Evolutionary conservation across 2,329 filamentous ascomycete genomes (phyloP).

Genomic region (Trichoderma koningii): DNA sequence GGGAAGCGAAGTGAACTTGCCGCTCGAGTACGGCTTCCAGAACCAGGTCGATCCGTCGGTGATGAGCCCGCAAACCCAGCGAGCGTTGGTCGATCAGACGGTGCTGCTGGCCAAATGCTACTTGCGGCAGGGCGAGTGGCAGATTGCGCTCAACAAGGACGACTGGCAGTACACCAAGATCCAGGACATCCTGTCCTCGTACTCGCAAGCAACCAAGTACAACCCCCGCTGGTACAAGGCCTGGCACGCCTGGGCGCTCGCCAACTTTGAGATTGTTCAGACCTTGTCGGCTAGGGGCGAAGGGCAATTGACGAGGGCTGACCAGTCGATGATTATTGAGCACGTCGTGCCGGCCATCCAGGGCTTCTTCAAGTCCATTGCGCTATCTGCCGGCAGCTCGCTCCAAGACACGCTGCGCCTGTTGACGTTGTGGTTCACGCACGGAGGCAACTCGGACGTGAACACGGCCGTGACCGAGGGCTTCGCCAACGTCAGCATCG

Average conservation of each 20-base stretch:
- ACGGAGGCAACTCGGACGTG: conserved; percentile 86
- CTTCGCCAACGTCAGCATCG: conserved; percentile 87
- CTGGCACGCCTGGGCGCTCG: conserved; percentile 97
- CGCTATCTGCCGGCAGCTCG: conserved; percentile 86
- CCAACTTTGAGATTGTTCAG: conserved; percentile 98
- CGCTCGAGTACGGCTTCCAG: conserved; percentile 54
- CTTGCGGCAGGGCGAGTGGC: conserved; percentile 94
- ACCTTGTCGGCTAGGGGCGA: conserved; percentile 69
- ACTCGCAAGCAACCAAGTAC: conserved; percentile 88
- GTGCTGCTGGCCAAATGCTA: conserved; percentile 91
- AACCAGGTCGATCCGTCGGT: conserved; percentile 48
- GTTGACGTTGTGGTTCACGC: conserved; percentile 93
- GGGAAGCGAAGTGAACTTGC: conserved; percentile 49
- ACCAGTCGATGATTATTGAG: conserved; percentile 71
- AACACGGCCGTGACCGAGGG: conserved; percentile 87
- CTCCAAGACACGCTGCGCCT: conserved; percentile 92
- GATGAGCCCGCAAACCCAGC: conserved; percentile 54
- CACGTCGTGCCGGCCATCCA: conserved; percentile 93
- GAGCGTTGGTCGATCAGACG: conserved; percentile 60
- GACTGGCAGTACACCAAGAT: conserved; percentile 88
- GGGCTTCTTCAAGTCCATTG: conserved; percentile 97
- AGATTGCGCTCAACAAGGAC: conserved; percentile 79
- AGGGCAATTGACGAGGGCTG: conserved; percentile 48
- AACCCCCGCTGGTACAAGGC: conserved; percentile 98
- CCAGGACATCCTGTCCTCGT: conserved; percentile 86